Evolutionary conservation across 768 basidiomycete genomes (phyloP).

Genomic region (Amyloporia xantha): DNA sequence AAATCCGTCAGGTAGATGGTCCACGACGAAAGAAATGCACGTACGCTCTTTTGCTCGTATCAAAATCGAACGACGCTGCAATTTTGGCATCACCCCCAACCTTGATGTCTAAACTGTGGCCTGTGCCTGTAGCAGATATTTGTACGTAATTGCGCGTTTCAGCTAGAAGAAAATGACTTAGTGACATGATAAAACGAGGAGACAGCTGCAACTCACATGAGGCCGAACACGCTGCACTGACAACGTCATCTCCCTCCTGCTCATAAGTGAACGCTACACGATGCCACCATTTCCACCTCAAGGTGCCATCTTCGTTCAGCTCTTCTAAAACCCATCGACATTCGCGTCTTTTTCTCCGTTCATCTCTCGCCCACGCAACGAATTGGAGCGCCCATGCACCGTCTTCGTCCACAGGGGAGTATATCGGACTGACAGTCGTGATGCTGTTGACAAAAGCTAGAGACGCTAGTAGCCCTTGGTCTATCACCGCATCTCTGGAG

Average conservation of each 20-base stretch:
- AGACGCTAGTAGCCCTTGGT: slow-evolving; percentile 13
- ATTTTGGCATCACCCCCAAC: background rate
- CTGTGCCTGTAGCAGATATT: background rate
- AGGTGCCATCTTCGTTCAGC: background rate
- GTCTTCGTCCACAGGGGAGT: background rate
- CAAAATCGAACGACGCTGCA: background rate
- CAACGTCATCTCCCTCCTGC: background rate
- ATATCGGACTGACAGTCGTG: slow-evolving; percentile 21
- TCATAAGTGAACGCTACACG: background rate
- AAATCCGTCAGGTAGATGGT: background rate
- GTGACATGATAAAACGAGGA: background rate
- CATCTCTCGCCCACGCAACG: background rate
- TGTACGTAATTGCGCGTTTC: background rate
- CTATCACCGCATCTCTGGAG: slow-evolving; percentile 4
- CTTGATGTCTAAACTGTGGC: background rate
- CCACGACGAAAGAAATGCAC: slow-evolving; percentile 66
- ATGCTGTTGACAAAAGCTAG: slow-evolving; percentile 17
- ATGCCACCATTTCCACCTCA: background rate
- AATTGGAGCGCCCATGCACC: slow-evolving; percentile 15
- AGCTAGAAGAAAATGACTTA: background rate
- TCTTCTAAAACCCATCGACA: background rate
- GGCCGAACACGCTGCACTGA: background rate
- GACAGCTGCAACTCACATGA: background rate
- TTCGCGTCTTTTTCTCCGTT: background rate
- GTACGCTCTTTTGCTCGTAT: background rate